phyloP scores from a whole-genome alignment of 2,329 filamentous ascomycete genomes.

The Calonectria hawksworthii region DNA sequence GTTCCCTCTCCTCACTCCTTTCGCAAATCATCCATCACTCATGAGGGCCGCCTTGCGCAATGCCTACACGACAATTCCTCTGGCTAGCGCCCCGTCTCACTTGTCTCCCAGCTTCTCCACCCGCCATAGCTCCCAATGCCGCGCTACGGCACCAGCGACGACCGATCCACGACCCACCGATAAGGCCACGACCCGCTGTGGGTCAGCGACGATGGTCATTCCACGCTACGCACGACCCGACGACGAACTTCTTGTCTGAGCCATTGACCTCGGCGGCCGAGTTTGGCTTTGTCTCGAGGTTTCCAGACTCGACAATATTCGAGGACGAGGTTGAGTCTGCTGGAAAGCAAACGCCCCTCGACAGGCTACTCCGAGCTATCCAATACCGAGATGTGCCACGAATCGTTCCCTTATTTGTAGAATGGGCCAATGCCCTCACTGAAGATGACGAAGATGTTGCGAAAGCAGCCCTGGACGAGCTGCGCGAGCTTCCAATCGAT shows the following conservation, averaged over 20 bases:
- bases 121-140: not conserved
- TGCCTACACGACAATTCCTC: conserved; percentile 48
- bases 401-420: conserved; percentile 44
- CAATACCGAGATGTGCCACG: conserved; percentile 44
- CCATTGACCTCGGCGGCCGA: conserved; percentile 2
- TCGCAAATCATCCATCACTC: conserved; percentile 2
- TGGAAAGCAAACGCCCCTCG: conserved; percentile 33
- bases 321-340: not conserved
- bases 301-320: conserved; percentile 6
- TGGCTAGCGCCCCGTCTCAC: conserved; percentile 41
- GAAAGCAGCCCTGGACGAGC: conserved; percentile 47
- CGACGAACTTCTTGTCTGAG: conserved; percentile 12
- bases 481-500: conserved; percentile 61
- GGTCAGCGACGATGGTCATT: conserved; percentile 45
- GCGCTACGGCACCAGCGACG: conserved; percentile 38
- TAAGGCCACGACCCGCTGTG: conserved; percentile 39
- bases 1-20: conserved; percentile 18
- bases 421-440: conserved; percentile 45
- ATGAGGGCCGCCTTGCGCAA: conserved; percentile 35
- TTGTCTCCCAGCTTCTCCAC: conserved; percentile 32
- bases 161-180: conserved; percentile 42
- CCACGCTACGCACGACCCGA: conserved; percentile 24
- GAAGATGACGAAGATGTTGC: conserved; percentile 35
- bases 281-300: not conserved
- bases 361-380: conserved; percentile 49